Evolutionary conservation across 768 basidiomycete genomes (phyloP).

Genomic region (Calvatia gigantea): DNA sequence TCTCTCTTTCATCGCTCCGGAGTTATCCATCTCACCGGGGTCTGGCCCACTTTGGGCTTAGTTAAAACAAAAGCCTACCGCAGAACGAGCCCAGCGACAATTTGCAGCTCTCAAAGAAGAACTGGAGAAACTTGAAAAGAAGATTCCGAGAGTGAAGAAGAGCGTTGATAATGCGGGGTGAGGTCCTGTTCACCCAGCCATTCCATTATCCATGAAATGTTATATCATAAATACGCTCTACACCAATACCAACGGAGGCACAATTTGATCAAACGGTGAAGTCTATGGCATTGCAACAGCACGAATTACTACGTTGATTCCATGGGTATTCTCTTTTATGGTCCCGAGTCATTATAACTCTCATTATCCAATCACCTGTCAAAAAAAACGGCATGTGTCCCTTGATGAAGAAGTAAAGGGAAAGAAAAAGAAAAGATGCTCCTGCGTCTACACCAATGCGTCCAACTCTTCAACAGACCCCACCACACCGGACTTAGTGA

Average conservation of each 20-base stretch:
- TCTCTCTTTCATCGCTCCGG: conserved; percentile 1
- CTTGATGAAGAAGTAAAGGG: too few relatives aligned
- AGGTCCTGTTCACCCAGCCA: background rate
- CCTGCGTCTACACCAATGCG: conserved; percentile 46
- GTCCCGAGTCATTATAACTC: background rate
- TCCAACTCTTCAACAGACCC: conserved; percentile 69
- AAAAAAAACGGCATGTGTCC: background rate
- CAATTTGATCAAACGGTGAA: background rate
- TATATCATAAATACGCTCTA: conserved; percentile 5
- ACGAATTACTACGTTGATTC: conserved; percentile 1
- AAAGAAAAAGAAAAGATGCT: too few relatives aligned
- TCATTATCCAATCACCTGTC: conserved; percentile 2
- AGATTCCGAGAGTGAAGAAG: conserved; percentile 47
- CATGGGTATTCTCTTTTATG: conserved; percentile 6
- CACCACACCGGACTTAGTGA: conserved; percentile 72
- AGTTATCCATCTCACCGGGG: conserved; percentile 16
- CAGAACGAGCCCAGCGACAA: conserved; percentile 77
- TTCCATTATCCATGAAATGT: conserved; percentile 9
- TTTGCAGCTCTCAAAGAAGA: conserved; percentile 83
- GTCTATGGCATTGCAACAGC: background rate
- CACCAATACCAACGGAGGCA: background rate
- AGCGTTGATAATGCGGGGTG: conserved; percentile 23
- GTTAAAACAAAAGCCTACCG: conserved; percentile 63
- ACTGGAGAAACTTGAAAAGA: conserved; percentile 79
- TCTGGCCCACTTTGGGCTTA: conserved; percentile 20